phyloP scores from a whole-genome alignment of 1,284 basidiomycete genomes.

The Cutaneotrichosporon sp. region DNA sequence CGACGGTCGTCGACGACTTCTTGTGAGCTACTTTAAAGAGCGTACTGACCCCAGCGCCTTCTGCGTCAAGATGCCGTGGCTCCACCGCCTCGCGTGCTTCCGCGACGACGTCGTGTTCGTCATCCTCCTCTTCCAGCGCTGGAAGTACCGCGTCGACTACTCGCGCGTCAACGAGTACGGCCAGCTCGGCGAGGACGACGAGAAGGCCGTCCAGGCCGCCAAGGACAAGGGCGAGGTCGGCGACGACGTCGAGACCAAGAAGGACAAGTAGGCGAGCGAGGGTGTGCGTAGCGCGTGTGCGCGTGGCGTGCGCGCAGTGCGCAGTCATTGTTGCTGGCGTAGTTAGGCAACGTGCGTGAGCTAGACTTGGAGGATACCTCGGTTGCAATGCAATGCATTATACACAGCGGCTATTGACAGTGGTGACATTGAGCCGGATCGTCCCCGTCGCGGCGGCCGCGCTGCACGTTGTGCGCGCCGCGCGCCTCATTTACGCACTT shows the following conservation, averaged over 20 bases:
- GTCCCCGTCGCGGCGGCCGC: too few relatives aligned
- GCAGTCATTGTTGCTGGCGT: too few relatives aligned
- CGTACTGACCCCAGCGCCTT: constrained; percentile 4
- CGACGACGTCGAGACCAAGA: constrained; percentile 30
- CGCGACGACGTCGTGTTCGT: constrained; percentile 85
- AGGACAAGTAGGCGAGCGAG: constrained; percentile 35
- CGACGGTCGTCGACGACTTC: constrained; percentile 76
- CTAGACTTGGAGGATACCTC: neutral
- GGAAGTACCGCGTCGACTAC: constrained; percentile 94
- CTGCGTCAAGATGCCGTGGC: constrained; percentile 92
- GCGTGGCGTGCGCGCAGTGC: neutral
- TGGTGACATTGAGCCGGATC: too few relatives aligned
- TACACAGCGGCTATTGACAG: too few relatives aligned
- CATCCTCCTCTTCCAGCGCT: constrained; percentile 63
- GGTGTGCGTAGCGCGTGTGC: too few relatives aligned
- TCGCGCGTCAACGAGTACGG: constrained; percentile 95
- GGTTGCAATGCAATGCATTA: too few relatives aligned
- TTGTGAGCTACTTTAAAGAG: constrained; percentile 60
- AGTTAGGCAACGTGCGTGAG: too few relatives aligned
- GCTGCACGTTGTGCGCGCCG: too few relatives aligned
- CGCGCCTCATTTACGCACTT: too few relatives aligned
- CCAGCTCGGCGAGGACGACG: constrained; percentile 61
- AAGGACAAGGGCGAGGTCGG: constrained; percentile 55
- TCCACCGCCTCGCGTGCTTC: constrained; percentile 65
- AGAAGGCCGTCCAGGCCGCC: constrained; percentile 13